A percentile compares a stretch with the other conserved stretches of the same genome.
These are phyloP conservation scores for Bryoerythrophyllum caledonicum DNA, from an alignment of 225 moss, liverwort and hornwort species.

Conservation along the genomic window DNA sequence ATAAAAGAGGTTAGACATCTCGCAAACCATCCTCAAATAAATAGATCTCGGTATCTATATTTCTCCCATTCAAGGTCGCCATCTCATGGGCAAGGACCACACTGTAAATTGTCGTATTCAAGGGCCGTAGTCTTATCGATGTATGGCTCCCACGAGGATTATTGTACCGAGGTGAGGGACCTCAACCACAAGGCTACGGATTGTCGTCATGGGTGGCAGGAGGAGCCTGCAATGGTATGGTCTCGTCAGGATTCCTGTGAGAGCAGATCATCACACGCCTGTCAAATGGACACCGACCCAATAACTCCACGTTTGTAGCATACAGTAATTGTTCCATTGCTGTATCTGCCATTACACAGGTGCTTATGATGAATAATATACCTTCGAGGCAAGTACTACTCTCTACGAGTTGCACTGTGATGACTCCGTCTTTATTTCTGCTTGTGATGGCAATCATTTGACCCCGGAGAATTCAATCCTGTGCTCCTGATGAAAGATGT, in stretches of 20 bases:
- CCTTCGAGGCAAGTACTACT: neutral
- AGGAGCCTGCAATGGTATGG: slow-evolving; percentile 2
- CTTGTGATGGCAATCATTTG: neutral
- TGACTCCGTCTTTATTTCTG: neutral
- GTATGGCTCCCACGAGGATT: neutral
- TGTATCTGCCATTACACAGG: neutral
- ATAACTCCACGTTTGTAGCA: neutral
- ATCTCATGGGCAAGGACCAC: neutral
- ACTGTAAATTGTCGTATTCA: neutral
- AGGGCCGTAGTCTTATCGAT: neutral
- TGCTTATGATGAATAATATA: neutral
- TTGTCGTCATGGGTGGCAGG: slow-evolving; percentile 7
- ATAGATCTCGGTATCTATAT: neutral
- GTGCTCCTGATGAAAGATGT: too few species aligned
- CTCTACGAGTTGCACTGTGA: neutral
- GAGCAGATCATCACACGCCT: neutral
- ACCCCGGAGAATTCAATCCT: neutral
- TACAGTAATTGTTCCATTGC: neutral
- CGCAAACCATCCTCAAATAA: neutral
- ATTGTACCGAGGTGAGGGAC: neutral
- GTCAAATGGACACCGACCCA: neutral
- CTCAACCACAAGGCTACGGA: neutral
- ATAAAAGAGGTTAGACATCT: neutral
- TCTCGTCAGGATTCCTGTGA: neutral
- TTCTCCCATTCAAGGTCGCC: neutral